phyloP scores from a whole-genome alignment of 495 filamentous ascomycete genomes.

The Penicillium turbatum region DNA sequence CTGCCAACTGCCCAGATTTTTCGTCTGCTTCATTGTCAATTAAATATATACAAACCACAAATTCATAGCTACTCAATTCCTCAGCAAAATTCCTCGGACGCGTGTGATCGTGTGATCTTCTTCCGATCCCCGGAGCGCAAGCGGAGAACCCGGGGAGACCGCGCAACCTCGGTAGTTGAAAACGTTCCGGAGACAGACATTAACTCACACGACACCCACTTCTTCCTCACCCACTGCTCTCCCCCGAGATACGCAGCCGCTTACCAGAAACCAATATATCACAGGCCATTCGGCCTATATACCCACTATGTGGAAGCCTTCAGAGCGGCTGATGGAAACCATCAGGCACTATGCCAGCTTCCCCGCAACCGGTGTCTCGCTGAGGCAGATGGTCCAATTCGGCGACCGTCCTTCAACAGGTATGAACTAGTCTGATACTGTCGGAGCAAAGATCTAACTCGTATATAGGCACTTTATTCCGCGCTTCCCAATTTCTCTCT shows the following conservation, averaged over 20 bases:
- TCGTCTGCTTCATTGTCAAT: too few relatives aligned
- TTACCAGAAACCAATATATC: neutral
- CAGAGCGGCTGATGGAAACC: constrained; percentile 90
- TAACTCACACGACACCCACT: constrained; percentile 8
- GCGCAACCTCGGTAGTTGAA: constrained; percentile 26
- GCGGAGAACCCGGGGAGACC: constrained; percentile 15
- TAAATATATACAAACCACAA: too few relatives aligned
- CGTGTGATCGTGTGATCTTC: constrained; percentile 12
- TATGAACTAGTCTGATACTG: constrained; percentile 33
- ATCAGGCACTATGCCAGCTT: constrained; percentile 98
- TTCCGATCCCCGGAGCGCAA: constrained; percentile 21
- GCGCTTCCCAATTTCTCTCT: constrained; percentile 95
- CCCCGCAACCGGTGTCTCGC: constrained; percentile 91
- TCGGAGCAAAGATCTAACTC: constrained; percentile 1
- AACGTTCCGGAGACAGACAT: constrained; percentile 8
- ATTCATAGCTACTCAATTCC: too few relatives aligned
- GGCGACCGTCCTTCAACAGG: constrained; percentile 85
- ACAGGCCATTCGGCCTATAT: constrained; percentile 32
- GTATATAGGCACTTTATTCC: constrained; percentile 81
- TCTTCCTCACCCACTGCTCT: constrained; percentile 11
- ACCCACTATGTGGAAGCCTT: constrained; percentile 77
- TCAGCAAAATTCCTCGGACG: neutral
- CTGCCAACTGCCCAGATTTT: too few relatives aligned
- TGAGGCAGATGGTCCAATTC: constrained; percentile 99
- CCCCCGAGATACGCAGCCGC: neutral